phyloP scores from a whole-genome alignment of 164 flowering plant species.

The Magnolia kwangsiensis region DNA sequence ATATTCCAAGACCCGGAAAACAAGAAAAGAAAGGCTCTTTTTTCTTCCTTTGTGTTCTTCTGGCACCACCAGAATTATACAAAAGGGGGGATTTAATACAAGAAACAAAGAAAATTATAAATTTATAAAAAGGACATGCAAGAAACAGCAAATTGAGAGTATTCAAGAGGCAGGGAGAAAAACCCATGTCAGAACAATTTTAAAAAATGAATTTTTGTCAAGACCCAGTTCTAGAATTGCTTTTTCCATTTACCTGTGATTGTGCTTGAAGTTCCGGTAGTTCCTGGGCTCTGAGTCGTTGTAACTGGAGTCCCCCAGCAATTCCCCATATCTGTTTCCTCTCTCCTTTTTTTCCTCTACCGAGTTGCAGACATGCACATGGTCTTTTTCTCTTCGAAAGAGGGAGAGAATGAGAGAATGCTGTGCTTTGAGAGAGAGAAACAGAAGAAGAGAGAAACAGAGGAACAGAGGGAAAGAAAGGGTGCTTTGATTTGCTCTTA shows the following conservation, averaged over 20 bases:
- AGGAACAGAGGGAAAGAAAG: neutral
- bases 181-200: neutral
- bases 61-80: neutral
- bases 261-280: slow-evolving; percentile 14
- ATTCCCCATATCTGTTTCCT: slow-evolving; percentile 20
- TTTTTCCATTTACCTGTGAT: slow-evolving; percentile 14
- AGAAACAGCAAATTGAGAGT: neutral
- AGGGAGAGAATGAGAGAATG: neutral
- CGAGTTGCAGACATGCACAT: slow-evolving; percentile 1
- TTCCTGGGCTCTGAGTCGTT: slow-evolving; percentile 12
- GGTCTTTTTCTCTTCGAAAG: neutral
- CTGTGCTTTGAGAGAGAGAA: neutral
- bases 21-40: neutral
- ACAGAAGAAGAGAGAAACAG: neutral
- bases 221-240: neutral
- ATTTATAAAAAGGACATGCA: neutral
- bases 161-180: neutral
- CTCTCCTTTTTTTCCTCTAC: neutral
- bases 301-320: slow-evolving; percentile 19
- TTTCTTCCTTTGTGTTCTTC: neutral
- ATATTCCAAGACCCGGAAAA: neutral
- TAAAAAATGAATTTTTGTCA: neutral
- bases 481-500: neutral
- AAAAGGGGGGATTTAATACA: neutral
- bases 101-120: too few relatives aligned